phyloP scores from a whole-genome alignment of 257 asterid species.

The Scutellaria baicalensis region DNA sequence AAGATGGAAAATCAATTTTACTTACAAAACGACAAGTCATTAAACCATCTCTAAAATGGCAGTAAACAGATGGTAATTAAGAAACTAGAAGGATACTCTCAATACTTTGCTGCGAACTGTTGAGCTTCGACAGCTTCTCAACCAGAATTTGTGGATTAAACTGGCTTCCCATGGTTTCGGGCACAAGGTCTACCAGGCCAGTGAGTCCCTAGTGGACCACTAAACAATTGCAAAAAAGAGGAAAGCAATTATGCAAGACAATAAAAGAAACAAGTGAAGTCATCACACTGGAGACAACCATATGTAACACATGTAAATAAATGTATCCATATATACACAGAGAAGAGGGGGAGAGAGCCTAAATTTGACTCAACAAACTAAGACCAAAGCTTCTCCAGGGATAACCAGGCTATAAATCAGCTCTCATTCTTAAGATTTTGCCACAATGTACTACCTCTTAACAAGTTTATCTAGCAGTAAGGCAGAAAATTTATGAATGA shows the following conservation, averaged over 20 bases:
- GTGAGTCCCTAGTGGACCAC: constrained; percentile 24
- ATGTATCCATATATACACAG: background rate
- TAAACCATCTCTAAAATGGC: constrained; percentile 1
- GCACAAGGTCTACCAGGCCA: constrained; percentile 15
- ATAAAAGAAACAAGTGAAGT: background rate
- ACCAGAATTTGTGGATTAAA: constrained; percentile 83
- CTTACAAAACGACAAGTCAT: background rate
- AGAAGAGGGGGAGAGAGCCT: background rate
- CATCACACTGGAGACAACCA: background rate
- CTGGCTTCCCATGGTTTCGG: constrained; percentile 64
- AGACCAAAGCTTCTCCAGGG: background rate
- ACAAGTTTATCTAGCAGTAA: background rate
- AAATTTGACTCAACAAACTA: background rate
- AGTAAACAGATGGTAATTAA: background rate
- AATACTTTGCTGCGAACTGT: constrained; percentile 90
- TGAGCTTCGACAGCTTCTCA: constrained; percentile 86
- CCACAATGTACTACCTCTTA: background rate
- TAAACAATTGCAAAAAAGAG: background rate
- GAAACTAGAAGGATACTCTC: constrained; percentile 75
- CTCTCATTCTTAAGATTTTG: background rate
- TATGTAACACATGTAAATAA: background rate
- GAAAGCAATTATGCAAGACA: background rate
- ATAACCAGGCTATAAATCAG: background rate
- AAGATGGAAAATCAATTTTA: background rate
- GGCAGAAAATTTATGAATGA: background rate